phyloP scores from a whole-genome alignment of 139 green algal genomes.

The Tetradesmus obliquus region DNA sequence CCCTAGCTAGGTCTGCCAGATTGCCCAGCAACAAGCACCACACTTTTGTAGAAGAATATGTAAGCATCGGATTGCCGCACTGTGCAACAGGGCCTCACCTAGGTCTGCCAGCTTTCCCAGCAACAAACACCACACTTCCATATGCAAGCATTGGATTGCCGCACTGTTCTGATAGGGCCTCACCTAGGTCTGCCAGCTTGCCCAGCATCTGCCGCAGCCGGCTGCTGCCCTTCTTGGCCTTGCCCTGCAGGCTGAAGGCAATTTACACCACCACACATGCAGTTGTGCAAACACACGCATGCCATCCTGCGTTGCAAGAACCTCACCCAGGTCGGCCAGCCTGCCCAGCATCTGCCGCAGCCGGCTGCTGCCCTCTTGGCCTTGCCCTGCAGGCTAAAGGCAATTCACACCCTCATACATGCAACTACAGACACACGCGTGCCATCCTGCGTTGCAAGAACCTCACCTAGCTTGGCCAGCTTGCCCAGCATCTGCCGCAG shows the following conservation, averaged over 20 bases:
- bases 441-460: no score
- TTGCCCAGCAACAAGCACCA: no score
- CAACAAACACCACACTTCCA: no score
- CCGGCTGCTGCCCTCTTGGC: not conserved
- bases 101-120: constrained; percentile 8
- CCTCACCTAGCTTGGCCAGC: not conserved
- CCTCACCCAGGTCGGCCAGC: not conserved
- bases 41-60: no score
- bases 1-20: no score
- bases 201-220: constrained; percentile 9
- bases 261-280: no score
- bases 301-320: no score
- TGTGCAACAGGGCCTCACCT: not conserved
- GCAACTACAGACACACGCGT: not conserved
- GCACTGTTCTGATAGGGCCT: not conserved
- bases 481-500: constrained; percentile 28
- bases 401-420: no score
- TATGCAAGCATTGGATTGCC: not conserved
- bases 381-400: constrained; percentile 18
- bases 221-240: not conserved
- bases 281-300: not conserved
- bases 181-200: not conserved
- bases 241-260: not conserved
- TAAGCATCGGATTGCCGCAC: no score
- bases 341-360: constrained; percentile 27